These are phyloP conservation scores for Starmera amethionina DNA, from an alignment of 805 yeast species.

Conservation along the genomic window DNA sequence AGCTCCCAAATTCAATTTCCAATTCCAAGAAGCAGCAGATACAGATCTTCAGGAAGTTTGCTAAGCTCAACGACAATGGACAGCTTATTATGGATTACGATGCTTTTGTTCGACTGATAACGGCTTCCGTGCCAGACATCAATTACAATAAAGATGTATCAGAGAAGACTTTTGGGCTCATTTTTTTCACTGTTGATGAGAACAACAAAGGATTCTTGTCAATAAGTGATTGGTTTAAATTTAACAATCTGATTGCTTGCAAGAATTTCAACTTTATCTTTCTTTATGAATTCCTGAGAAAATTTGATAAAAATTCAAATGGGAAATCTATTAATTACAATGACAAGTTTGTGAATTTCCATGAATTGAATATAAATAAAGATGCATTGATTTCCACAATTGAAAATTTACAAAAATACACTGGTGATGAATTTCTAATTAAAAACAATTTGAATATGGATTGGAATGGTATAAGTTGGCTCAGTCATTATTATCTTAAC, in stretches of 20 bases:
- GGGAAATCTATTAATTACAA: constrained; percentile 28
- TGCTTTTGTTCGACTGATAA: constrained; percentile 25
- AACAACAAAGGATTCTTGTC: constrained; percentile 57
- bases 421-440: constrained; percentile 19
- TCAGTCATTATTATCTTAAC: constrained; percentile 18
- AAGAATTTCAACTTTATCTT: constrained; percentile 39
- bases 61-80: constrained; percentile 23
- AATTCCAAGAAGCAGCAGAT: constrained; percentile 28
- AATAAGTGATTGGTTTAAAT: constrained; percentile 62
- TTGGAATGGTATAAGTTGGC: constrained; percentile 23
- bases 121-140: constrained; percentile 20
- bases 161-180: constrained; percentile 53
- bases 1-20: constrained; percentile 25
- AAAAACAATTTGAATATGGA: constrained; percentile 19
- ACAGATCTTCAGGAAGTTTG: constrained; percentile 34
- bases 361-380: constrained; percentile 22
- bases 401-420: constrained; percentile 21
- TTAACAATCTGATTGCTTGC: constrained; percentile 46
- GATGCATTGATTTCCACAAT: constrained; percentile 23
- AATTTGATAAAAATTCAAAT: constrained; percentile 27
- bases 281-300: constrained; percentile 43
- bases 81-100: constrained; percentile 25
- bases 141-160: constrained; percentile 37
- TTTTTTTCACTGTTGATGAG: constrained; percentile 75
- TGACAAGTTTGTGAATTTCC: constrained; percentile 27